These are phyloP conservation scores for Phytopythium chamaehyphon DNA, from an alignment of 352 stramenopile genomes.

Conservation along the genomic window DNA sequence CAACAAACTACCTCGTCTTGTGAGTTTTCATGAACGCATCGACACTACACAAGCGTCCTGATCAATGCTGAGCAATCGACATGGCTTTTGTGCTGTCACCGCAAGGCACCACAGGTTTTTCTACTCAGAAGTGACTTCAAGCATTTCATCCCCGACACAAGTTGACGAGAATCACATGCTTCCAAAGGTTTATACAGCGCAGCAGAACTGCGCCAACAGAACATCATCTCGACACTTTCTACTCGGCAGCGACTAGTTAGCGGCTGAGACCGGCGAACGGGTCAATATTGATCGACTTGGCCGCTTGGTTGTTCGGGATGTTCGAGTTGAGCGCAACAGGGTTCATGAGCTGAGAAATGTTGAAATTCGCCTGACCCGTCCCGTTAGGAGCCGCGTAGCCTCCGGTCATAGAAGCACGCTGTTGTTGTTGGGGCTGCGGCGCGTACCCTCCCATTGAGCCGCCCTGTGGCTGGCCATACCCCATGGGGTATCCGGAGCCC, in stretches of 20 bases:
- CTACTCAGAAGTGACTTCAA: too few relatives aligned
- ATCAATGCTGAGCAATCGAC: too few relatives aligned
- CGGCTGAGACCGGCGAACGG: conserved; percentile 57
- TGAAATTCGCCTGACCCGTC: conserved; percentile 59
- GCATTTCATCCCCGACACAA: too few relatives aligned
- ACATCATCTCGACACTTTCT: background rate
- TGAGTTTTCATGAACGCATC: too few relatives aligned
- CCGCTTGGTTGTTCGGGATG: conserved; percentile 23
- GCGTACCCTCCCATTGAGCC: conserved; percentile 11
- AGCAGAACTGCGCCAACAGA: conserved; percentile 1
- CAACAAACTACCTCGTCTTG: too few relatives aligned
- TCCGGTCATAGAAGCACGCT: conserved; percentile 15
- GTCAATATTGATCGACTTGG: conserved; percentile 83
- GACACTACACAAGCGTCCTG: too few relatives aligned
- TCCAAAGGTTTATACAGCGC: background rate
- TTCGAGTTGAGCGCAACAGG: conserved; percentile 54
- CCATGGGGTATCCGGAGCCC: conserved; percentile 7
- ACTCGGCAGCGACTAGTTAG: conserved; percentile 2
- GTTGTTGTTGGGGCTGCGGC: conserved; percentile 21
- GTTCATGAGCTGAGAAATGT: conserved; percentile 84
- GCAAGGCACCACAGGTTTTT: too few relatives aligned
- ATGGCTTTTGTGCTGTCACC: too few relatives aligned
- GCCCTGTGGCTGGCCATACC: conserved; percentile 17
- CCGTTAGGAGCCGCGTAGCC: conserved; percentile 10
- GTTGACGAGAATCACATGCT: background rate